A percentile compares a stretch with the other conserved stretches of the same genome.
Conservation (phyloP, 2,329 filamentous ascomycete genomes). For the Xylaria polymorpha region DNA sequence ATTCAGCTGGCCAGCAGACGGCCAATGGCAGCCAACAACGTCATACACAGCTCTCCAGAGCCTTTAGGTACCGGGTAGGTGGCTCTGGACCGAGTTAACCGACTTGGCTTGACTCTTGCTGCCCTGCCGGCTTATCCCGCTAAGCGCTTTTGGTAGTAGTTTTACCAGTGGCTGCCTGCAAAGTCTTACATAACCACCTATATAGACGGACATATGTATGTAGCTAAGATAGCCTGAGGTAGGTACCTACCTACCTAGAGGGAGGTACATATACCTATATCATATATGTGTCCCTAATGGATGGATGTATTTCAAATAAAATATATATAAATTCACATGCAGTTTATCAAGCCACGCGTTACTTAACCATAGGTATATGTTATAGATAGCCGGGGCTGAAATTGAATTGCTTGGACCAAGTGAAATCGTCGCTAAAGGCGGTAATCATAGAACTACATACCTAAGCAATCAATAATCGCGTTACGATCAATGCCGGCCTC, state of each 20-base stretch:
- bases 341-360: not conserved
- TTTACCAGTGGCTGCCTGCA: not conserved
- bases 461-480: not conserved
- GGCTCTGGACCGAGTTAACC: constrained; percentile 11
- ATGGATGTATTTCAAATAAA: too few species aligned
- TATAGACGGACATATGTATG: too few species aligned
- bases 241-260: too few species aligned
- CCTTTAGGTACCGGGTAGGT: constrained; percentile 21
- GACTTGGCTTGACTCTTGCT: constrained; percentile 12
- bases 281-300: too few species aligned
- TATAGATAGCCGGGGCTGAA: not conserved
- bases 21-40: constrained; percentile 27
- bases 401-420: not conserved
- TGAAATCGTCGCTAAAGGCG: not conserved
- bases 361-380: not conserved
- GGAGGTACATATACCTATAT: too few species aligned
- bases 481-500: not conserved
- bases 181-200: not conserved
- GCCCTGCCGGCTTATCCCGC: not conserved
- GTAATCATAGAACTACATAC: not conserved
- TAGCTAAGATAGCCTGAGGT: too few species aligned
- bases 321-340: too few species aligned
- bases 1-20: constrained; percentile 20
- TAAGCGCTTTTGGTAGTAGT: constrained; percentile 5
- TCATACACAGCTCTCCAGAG: constrained; percentile 38